Evolutionary conservation across 1,139 yeast species (phyloP), one percentile per base, ranked within the genome.

Genomic region (Pichia sp.): DNA sequence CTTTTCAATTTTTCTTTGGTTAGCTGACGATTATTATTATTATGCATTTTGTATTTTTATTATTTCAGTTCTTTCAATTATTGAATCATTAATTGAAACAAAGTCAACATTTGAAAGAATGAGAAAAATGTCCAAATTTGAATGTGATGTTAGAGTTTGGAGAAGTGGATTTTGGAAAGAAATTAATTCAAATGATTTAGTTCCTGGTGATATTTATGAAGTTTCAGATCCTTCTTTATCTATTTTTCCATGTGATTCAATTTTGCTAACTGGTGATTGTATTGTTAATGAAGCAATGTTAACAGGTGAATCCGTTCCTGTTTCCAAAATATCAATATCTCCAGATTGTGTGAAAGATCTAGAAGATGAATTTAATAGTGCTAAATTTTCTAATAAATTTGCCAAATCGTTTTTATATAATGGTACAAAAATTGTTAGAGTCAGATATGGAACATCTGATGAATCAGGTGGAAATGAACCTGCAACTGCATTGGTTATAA

Each of bases 121-220:
- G 55, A 76, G 85, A 43, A 82, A 81, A 40, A 76, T 92, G 51
- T 85, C 96, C 0, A 70, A 71, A 46, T 82, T 83, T 57, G 74
- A 71, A 12, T 85, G 95, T 58, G 90, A 82, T 43, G 86, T 90
- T 2, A 76, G 97, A 58, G 97, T 87, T 1, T 80, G 94, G 76
- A 78, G 98, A 61, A 89, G 86, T 60, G 96, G 85, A 9, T 92
- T 87, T 62, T 92, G 98, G 98, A 84, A 82, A 44, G 90, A 84
- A 52, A 71, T 85, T 2, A 74, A 76, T 36, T 85, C 96, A 1
- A 71, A 74, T n/a, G 94, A 87, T 42, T 71, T 92, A 42, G 97
- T 92, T 1, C 97, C 98, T 0, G 99, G 99, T 40, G 99, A 92
- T 63, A 78, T 60, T 9, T 60, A 58, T 40, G 98, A 94, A 65